Conservation (phyloP, 495 filamentous ascomycete species). For the Penicillium lagena region DNA sequence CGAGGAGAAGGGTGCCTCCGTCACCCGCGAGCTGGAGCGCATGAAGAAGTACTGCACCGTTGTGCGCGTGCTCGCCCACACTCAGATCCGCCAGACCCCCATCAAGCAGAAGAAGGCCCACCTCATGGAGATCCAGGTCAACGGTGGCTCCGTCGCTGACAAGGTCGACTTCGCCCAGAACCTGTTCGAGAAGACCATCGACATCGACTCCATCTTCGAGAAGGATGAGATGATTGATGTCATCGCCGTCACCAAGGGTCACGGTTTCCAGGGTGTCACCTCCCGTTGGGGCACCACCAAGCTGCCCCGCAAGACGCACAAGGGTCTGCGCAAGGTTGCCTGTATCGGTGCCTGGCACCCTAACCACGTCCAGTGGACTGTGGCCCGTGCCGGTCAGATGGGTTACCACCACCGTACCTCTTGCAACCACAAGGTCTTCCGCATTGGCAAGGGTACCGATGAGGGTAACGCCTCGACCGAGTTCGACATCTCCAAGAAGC, state of each 20-base stretch:
- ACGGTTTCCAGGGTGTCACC: constrained; percentile 97
- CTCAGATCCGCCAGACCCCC: constrained; percentile 97
- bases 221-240: constrained; percentile 99
- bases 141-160: constrained; percentile 88
- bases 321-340: constrained; percentile 99
- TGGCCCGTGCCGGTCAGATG: constrained; percentile 99
- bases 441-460: constrained; percentile 85
- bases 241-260: constrained; percentile 99
- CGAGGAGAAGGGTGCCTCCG: constrained; percentile 76
- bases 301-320: constrained; percentile 99
- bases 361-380: constrained; percentile 99
- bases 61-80: constrained; percentile 98
- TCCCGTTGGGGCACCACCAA: constrained; percentile 99
- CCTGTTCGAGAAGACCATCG: constrained; percentile 97
- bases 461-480: constrained; percentile 91
- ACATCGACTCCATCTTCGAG: constrained; percentile 93
- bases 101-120: constrained; percentile 99
- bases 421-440: constrained; percentile 99
- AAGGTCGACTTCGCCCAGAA: constrained; percentile 94
- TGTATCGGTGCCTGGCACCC: constrained; percentile 99
- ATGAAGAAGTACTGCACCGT: constrained; percentile 99
- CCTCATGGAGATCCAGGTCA: constrained; percentile 99
- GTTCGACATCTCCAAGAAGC: constrained; percentile 97
- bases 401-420: constrained; percentile 99
- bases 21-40: constrained; percentile 96